phyloP scores from a whole-genome alignment of 768 basidiomycete genomes.

The Rhodotorula diobovata region DNA sequence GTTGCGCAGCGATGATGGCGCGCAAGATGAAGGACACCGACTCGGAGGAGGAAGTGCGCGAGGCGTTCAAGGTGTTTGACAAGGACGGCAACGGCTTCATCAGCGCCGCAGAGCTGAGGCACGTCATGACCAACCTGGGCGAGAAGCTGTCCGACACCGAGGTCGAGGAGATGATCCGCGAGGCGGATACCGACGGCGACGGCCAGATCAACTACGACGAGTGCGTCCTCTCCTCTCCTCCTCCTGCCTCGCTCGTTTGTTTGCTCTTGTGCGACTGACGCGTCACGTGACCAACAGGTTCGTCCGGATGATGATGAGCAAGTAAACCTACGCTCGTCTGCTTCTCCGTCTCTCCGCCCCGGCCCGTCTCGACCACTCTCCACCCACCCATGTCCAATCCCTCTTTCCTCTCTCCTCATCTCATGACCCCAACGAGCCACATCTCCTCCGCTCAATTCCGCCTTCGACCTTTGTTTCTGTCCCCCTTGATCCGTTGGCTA shows the following conservation, averaged over 20 bases:
- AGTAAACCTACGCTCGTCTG: background rate
- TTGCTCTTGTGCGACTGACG: too few relatives aligned
- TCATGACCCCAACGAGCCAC: background rate
- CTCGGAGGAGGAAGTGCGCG: constrained; percentile 87
- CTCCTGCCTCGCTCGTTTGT: background rate
- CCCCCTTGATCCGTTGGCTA: background rate
- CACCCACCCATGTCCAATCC: too few relatives aligned
- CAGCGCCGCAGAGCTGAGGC: constrained; percentile 74
- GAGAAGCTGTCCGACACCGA: constrained; percentile 82
- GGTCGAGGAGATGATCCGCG: constrained; percentile 95
- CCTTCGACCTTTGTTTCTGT: background rate
- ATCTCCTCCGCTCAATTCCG: too few relatives aligned
- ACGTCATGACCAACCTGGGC: constrained; percentile 86
- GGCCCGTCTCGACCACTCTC: too few relatives aligned
- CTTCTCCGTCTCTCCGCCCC: too few relatives aligned
- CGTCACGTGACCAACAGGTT: background rate
- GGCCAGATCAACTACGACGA: constrained; percentile 89
- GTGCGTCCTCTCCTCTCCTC: constrained; percentile 45
- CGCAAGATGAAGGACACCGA: constrained; percentile 87
- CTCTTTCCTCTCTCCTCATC: too few relatives aligned
- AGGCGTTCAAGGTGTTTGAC: constrained; percentile 96
- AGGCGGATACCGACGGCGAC: constrained; percentile 92
- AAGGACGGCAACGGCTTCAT: constrained; percentile 84
- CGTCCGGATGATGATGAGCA: background rate
- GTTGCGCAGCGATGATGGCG: constrained; percentile 47